These are phyloP conservation scores for Rhododendron kiyosumense DNA, from an alignment of 148 eudicot species.

Conservation along the genomic window DNA sequence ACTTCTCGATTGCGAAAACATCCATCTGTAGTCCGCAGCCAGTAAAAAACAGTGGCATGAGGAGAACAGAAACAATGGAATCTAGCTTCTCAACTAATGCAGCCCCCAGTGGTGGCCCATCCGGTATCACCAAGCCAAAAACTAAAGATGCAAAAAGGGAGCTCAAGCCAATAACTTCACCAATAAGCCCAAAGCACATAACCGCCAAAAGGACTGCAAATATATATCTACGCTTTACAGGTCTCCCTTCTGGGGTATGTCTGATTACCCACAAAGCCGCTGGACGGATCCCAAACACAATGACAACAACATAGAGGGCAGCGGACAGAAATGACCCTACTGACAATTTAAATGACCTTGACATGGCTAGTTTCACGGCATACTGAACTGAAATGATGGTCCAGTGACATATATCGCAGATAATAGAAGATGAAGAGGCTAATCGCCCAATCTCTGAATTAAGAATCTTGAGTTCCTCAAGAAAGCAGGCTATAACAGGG, in stretches of 20 bases:
- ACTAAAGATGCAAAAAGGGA: constrained; percentile 35
- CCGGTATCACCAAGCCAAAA: constrained; percentile 46
- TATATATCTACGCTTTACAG: constrained; percentile 34
- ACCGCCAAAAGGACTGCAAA: constrained; percentile 13
- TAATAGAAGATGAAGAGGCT: constrained; percentile 38
- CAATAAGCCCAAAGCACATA: constrained; percentile 24
- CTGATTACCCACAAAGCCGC: constrained; percentile 27
- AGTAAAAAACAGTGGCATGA: constrained; percentile 41
- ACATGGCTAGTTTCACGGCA: constrained; percentile 2
- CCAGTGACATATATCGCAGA: constrained; percentile 25
- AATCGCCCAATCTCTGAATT: constrained; percentile 66
- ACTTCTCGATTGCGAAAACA: neutral
- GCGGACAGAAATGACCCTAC: neutral
- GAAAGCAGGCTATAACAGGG: constrained; percentile 48
- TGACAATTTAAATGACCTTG: constrained; percentile 1
- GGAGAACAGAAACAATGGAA: constrained; percentile 30
- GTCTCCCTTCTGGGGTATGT: constrained; percentile 41
- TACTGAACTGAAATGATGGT: neutral
- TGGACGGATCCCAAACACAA: constrained; percentile 27
- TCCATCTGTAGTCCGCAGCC: constrained; percentile 9
- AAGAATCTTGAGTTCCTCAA: constrained; percentile 49
- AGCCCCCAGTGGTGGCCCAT: constrained; percentile 66
- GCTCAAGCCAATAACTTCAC: constrained; percentile 28
- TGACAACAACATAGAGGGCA: neutral
- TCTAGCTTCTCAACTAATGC: constrained; percentile 47